Conservation (phyloP, 768 basidiomycete genomes). For the Suillus sp. region DNA sequence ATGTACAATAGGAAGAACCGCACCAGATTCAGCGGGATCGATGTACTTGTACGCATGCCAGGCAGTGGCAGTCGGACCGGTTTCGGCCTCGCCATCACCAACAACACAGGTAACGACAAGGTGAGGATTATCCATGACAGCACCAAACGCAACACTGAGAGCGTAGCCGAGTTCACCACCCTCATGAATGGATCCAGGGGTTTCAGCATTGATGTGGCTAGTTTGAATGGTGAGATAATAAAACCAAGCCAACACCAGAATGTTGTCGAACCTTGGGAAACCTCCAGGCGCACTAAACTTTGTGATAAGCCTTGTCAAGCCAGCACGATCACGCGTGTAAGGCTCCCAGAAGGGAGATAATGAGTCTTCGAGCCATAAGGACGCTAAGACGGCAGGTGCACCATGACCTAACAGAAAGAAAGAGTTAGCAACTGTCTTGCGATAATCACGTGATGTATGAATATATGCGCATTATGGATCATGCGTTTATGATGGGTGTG, state of each 20-base stretch:
- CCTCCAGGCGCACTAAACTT: slow-evolving; percentile 83
- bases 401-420: slow-evolving; percentile 59
- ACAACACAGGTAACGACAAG: slow-evolving; percentile 79
- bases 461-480: neutral
- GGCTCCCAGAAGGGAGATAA: slow-evolving; percentile 58
- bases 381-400: slow-evolving; percentile 84
- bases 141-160: slow-evolving; percentile 81
- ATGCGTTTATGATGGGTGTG: neutral
- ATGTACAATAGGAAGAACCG: slow-evolving; percentile 89
- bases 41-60: slow-evolving; percentile 92
- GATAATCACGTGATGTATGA: slow-evolving; percentile 6
- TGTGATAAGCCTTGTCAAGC: slow-evolving; percentile 68
- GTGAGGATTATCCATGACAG: slow-evolving; percentile 90
- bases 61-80: slow-evolving; percentile 74
- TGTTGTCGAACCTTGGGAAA: slow-evolving; percentile 63
- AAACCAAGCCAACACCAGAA: neutral
- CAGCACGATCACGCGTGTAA: slow-evolving; percentile 56
- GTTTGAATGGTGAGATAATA: slow-evolving; percentile 4
- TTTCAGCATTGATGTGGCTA: slow-evolving; percentile 79
- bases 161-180: slow-evolving; percentile 92
- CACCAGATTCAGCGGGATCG: slow-evolving; percentile 87
- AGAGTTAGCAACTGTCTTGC: neutral
- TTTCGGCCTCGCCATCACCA: slow-evolving; percentile 89
- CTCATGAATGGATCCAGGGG: slow-evolving; percentile 90
- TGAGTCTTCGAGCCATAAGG: slow-evolving; percentile 84